Conservation (phyloP, 139 green algal species). For the Chlorella sp. region DNA sequence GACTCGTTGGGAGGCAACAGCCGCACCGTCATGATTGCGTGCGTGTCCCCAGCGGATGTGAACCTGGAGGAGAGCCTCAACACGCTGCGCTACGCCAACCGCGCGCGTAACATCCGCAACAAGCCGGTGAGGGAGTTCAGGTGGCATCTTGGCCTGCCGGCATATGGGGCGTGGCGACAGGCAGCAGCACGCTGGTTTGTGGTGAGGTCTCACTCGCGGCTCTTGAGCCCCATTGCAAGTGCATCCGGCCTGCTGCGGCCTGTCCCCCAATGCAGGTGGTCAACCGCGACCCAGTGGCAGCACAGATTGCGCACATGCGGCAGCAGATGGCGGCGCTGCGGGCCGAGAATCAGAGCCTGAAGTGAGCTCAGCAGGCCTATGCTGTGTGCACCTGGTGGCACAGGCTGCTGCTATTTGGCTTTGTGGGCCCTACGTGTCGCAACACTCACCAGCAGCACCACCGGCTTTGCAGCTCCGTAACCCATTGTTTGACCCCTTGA, state of each 20-base stretch:
- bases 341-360: slow-evolving; percentile 62
- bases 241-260: too few species aligned
- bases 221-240: too few species aligned
- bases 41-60: slow-evolving; percentile 88
- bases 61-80: slow-evolving; percentile 75
- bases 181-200: too few species aligned
- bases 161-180: too few species aligned
- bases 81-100: slow-evolving; percentile 77
- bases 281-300: slow-evolving; percentile 88
- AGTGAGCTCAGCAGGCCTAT: slow-evolving; percentile 8
- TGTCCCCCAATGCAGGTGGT: slow-evolving; percentile 55
- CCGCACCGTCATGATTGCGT: slow-evolving; percentile 96
- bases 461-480: too few species aligned
- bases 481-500: too few species aligned
- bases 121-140: slow-evolving; percentile 68
- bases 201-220: too few species aligned
- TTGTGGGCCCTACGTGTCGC: too few species aligned
- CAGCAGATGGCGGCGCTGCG: slow-evolving; percentile 72
- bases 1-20: slow-evolving; percentile 95
- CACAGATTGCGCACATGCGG: slow-evolving; percentile 80
- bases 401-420: neutral
- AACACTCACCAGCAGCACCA: too few species aligned
- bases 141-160: too few species aligned
- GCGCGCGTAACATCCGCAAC: slow-evolving; percentile 95
- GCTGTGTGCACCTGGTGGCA: neutral